phyloP scores from a whole-genome alignment of 768 basidiomycete species.

The Lepiota brunneoincarnata region DNA sequence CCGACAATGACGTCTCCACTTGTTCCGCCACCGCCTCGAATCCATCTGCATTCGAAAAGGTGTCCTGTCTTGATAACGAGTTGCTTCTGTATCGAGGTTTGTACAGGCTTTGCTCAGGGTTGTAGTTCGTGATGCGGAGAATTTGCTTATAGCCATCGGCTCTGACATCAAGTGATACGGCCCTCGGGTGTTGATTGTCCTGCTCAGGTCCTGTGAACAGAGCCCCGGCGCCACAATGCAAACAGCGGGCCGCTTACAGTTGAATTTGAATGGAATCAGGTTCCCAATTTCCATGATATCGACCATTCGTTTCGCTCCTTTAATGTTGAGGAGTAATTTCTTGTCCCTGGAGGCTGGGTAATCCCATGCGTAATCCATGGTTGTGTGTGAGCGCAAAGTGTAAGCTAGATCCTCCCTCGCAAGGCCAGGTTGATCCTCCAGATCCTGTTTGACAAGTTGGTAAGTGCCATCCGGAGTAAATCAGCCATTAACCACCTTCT shows the following conservation, averaged over 20 bases:
- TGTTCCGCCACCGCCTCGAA: constrained; percentile 88
- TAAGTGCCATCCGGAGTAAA: background rate
- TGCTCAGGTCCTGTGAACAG: constrained; percentile 19
- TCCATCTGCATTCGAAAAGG: constrained; percentile 67
- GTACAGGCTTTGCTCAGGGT: constrained; percentile 82
- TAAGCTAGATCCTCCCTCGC: constrained; percentile 49
- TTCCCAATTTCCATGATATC: constrained; percentile 97
- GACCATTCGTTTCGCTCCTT: constrained; percentile 59
- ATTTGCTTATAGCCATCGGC: constrained; percentile 86
- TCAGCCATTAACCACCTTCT: constrained; percentile 51
- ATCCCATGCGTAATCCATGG: constrained; percentile 87
- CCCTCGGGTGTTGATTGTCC: constrained; percentile 55
- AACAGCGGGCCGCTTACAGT: constrained; percentile 41
- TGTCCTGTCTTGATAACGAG: constrained; percentile 59
- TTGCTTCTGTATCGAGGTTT: constrained; percentile 62
- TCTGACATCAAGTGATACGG: constrained; percentile 87
- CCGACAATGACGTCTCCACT: constrained; percentile 56
- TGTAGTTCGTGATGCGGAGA: constrained; percentile 84
- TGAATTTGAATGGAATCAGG: constrained; percentile 85
- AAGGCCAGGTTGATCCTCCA: constrained; percentile 19
- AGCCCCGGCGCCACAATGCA: background rate
- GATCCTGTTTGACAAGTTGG: constrained; percentile 31
- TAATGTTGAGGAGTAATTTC: constrained; percentile 64
- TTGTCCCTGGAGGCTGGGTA: constrained; percentile 83
- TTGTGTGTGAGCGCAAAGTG: constrained; percentile 51